phyloP scores from a whole-genome alignment of 208 protist genomes.

The Sergeia podlipaevii region DNA sequence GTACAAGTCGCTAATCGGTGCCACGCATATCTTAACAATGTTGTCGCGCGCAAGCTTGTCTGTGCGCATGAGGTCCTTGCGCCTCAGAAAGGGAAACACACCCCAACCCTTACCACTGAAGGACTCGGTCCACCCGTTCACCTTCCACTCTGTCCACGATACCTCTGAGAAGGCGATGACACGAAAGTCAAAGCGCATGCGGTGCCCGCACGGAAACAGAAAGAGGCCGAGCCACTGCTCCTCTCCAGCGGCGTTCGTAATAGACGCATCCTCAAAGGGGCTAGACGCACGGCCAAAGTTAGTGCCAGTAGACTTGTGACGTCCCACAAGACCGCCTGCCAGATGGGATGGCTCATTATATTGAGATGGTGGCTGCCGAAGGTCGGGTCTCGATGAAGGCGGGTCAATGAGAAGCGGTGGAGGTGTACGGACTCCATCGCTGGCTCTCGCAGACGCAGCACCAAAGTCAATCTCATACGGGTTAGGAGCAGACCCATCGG shows the following conservation, averaged over 20 bases:
- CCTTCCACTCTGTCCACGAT: conserved; percentile 65
- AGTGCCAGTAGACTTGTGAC: not conserved
- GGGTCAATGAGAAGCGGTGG: not conserved
- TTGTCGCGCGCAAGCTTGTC: conserved; percentile 63
- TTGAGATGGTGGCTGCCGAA: too few relatives aligned
- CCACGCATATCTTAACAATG: conserved; percentile 67
- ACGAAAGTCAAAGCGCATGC: conserved; percentile 62
- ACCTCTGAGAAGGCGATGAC: conserved; percentile 66
- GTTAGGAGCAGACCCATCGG: too few relatives aligned
- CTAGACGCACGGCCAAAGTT: not conserved
- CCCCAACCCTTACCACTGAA: conserved; percentile 72
- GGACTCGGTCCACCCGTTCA: conserved; percentile 40
- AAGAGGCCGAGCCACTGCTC: conserved; percentile 66
- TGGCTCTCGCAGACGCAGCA: too few relatives aligned
- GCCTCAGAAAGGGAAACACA: conserved; percentile 52
- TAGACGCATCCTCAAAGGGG: not conserved
- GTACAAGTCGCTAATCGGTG: conserved; percentile 65
- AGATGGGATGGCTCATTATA: not conserved
- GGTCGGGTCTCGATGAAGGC: not conserved
- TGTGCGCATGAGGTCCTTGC: conserved; percentile 60
- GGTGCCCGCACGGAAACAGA: conserved; percentile 51
- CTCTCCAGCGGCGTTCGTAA: conserved; percentile 13
- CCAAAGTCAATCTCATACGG: too few relatives aligned
- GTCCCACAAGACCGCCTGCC: not conserved
- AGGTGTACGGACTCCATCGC: too few relatives aligned